Evolutionary conservation across 2,329 filamentous ascomycete species (phyloP).

Genomic region (Neofusicoccum parvum): DNA sequence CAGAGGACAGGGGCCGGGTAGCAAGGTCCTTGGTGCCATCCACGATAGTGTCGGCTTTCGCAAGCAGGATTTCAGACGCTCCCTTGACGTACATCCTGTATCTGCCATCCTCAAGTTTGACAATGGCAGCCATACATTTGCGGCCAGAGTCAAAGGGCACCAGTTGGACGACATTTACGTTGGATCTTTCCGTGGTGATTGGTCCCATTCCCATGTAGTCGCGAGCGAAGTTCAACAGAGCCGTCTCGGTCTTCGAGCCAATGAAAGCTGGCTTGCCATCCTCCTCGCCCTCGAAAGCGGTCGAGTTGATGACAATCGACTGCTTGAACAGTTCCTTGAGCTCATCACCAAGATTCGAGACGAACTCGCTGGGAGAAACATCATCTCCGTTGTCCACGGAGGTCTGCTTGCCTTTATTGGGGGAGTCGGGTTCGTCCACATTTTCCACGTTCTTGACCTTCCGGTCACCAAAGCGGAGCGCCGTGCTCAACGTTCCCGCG

Average conservation of each 20-base stretch:
- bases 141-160: conserved; percentile 65
- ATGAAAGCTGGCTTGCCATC: conserved; percentile 64
- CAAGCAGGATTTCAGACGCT: conserved; percentile 54
- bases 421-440: conserved; percentile 29
- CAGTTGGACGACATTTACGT: conserved; percentile 60
- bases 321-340: conserved; percentile 62
- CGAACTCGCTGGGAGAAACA: conserved; percentile 57
- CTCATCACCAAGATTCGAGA: conserved; percentile 52
- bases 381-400: conserved; percentile 47
- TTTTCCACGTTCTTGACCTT: conserved; percentile 31
- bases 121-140: conserved; percentile 70
- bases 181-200: conserved; percentile 63
- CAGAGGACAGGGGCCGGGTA: conserved; percentile 55
- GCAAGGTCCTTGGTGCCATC: conserved; percentile 62
- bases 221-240: conserved; percentile 69
- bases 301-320: conserved; percentile 50
- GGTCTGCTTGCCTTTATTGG: conserved; percentile 36
- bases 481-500: conserved; percentile 66
- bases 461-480: conserved; percentile 57
- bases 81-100: conserved; percentile 61
- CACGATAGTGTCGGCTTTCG: conserved; percentile 55
- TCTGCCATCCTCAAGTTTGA: conserved; percentile 56
- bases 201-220: conserved; percentile 67
- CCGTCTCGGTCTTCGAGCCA: conserved; percentile 78
- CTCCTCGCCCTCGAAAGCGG: conserved; percentile 63